phyloP scores from a whole-genome alignment of 2,329 filamentous ascomycete genomes.

The Xylaria hypoxylon region DNA sequence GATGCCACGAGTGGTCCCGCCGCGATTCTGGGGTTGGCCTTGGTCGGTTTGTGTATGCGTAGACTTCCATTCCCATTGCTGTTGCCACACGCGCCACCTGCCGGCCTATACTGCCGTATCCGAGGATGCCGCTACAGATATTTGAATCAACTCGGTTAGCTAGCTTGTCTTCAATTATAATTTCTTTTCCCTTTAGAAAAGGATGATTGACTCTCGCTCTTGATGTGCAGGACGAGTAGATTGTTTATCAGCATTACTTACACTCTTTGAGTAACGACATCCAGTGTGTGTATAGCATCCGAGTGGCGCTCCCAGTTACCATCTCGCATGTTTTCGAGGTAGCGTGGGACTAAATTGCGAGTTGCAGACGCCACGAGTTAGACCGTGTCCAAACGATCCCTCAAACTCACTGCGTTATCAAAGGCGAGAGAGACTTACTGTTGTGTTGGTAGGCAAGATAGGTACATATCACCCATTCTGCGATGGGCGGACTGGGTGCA shows the following conservation, averaged over 20 bases:
- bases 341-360: slow-evolving; percentile 55
- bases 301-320: slow-evolving; percentile 57
- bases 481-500: slow-evolving; percentile 62
- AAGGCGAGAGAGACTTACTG: slow-evolving; percentile 52
- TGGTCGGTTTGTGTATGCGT: slow-evolving; percentile 75
- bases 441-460: slow-evolving; percentile 63
- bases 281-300: slow-evolving; percentile 55
- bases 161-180: not conserved
- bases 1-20: slow-evolving; percentile 69
- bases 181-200: not conserved
- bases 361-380: slow-evolving; percentile 1
- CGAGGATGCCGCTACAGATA: slow-evolving; percentile 53
- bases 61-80: slow-evolving; percentile 73
- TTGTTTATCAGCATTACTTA: slow-evolving; percentile 49
- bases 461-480: slow-evolving; percentile 67
- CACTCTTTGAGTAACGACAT: slow-evolving; percentile 63
- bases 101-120: slow-evolving; percentile 60
- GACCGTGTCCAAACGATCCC: not conserved
- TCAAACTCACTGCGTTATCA: not conserved
- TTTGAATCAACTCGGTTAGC: slow-evolving; percentile 2
- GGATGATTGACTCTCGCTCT: not conserved
- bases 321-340: slow-evolving; percentile 58
- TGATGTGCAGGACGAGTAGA: slow-evolving; percentile 32
- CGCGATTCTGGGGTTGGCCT: slow-evolving; percentile 69
- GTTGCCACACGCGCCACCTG: slow-evolving; percentile 62